Conservation (phyloP, 1,284 basidiomycete species). For the Ustilago shanxiensis region DNA sequence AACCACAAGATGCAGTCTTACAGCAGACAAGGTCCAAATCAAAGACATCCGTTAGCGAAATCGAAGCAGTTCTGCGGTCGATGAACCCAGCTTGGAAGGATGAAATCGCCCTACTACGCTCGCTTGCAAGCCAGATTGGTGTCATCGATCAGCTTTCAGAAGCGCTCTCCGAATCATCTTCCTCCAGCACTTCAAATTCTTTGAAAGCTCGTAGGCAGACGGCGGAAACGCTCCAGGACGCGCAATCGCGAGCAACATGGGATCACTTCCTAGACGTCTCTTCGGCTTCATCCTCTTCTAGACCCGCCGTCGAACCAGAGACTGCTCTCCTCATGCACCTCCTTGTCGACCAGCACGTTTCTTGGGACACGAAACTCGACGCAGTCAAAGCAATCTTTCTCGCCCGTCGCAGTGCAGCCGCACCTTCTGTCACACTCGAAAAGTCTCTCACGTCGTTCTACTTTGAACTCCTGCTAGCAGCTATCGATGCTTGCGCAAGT, state of each 20-base stretch:
- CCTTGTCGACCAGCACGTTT: conserved; percentile 30
- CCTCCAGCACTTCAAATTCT: not conserved
- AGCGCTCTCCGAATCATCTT: conserved; percentile 14
- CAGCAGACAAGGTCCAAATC: conserved; percentile 13
- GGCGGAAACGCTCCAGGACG: conserved; percentile 32
- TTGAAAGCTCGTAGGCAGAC: conserved; percentile 12
- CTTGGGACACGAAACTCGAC: conserved; percentile 42
- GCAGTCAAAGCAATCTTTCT: conserved; percentile 47
- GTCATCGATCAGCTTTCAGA: conserved; percentile 35
- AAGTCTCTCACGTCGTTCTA: conserved; percentile 49
- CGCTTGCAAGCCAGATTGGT: conserved; percentile 39
- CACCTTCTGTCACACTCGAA: conserved; percentile 43
- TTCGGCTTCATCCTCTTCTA: conserved; percentile 12
- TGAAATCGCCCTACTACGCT: conserved; percentile 47
- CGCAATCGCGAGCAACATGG: conserved; percentile 40
- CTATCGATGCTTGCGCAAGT: conserved; percentile 41
- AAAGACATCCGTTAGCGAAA: conserved; percentile 16
- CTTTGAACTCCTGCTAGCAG: conserved; percentile 44
- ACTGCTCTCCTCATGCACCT: conserved; percentile 39
- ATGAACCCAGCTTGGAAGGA: conserved; percentile 54
- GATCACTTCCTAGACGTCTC: conserved; percentile 41
- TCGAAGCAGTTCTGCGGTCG: conserved; percentile 30
- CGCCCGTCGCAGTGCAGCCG: conserved; percentile 29
- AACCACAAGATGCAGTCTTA: conserved; percentile 9
- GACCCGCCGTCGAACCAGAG: conserved; percentile 38